phyloP scores from a whole-genome alignment of 1,284 basidiomycete species.

The Afroboletus lepidellus region DNA sequence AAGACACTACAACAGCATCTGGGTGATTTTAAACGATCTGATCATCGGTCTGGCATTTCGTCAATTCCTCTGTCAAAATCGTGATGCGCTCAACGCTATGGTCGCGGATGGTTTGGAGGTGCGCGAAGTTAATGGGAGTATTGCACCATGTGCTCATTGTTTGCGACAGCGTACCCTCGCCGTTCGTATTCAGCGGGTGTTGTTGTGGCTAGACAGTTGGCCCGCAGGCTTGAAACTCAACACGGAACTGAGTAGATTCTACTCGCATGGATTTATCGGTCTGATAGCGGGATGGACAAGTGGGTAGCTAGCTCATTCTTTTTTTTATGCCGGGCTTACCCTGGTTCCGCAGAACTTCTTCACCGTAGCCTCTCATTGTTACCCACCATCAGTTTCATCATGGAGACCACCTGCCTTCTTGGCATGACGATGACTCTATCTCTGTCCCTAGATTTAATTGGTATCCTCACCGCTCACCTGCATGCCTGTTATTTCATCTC shows the following conservation, averaged over 20 bases:
- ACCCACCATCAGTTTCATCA: constrained; percentile 32
- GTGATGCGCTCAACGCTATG: constrained; percentile 39
- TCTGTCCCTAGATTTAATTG: constrained; percentile 64
- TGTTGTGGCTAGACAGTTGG: constrained; percentile 92
- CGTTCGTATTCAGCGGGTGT: constrained; percentile 48
- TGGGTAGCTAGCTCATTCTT: constrained; percentile 36
- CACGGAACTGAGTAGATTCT: constrained; percentile 85
- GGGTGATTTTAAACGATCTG: constrained; percentile 89
- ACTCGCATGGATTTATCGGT: constrained; percentile 68
- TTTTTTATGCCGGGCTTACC: constrained; percentile 7
- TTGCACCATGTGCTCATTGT: background rate
- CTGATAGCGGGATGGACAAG: constrained; percentile 68
- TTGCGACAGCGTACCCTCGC: constrained; percentile 44
- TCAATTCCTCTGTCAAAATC: constrained; percentile 67
- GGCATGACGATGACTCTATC: constrained; percentile 75
- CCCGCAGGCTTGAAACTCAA: constrained; percentile 96
- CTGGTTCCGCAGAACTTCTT: constrained; percentile 20
- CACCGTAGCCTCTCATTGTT: constrained; percentile 22
- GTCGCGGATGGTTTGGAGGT: constrained; percentile 47
- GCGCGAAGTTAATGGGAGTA: constrained; percentile 3
- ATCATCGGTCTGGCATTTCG: constrained; percentile 77
- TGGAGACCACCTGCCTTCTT: constrained; percentile 56
- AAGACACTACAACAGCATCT: constrained; percentile 89
- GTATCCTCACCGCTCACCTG: constrained; percentile 72
- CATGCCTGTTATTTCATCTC: constrained; percentile 71